A percentile compares a stretch with the other conserved stretches of the same genome.
Conservation (phyloP, 2,329 filamentous ascomycete genomes). For the Cercospora sp. region DNA sequence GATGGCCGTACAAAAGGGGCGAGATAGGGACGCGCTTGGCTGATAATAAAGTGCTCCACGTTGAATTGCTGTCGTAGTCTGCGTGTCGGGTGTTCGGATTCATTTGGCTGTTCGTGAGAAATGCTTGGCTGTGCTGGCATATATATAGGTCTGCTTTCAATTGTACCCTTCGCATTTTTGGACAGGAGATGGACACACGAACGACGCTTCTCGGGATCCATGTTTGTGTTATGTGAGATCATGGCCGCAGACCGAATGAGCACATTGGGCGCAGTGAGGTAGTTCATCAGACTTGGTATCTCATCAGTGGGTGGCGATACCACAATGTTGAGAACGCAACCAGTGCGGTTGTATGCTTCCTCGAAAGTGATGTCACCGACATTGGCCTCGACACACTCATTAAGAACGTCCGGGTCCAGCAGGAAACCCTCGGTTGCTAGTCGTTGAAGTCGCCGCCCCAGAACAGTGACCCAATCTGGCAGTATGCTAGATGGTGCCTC, state of each 20-base stretch:
- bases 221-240: conserved; percentile 72
- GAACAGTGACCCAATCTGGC: conserved; percentile 52
- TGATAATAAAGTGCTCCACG: conserved; percentile 93
- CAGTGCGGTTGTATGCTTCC: conserved; percentile 83
- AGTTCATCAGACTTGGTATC: conserved; percentile 83
- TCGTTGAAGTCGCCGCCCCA: conserved; percentile 65
- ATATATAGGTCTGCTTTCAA: conserved; percentile 69
- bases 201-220: conserved; percentile 61
- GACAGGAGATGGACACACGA: conserved; percentile 61
- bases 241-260: conserved; percentile 79
- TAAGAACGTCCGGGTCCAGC: conserved; percentile 69
- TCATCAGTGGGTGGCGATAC: conserved; percentile 75
- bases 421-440: conserved; percentile 79
- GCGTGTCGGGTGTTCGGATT: conserved; percentile 54
- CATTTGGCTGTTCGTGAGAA: neutral
- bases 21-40: conserved; percentile 85
- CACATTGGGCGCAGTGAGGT: conserved; percentile 90
- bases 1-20: conserved; percentile 64
- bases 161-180: conserved; percentile 71
- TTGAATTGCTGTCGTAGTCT: conserved; percentile 83
- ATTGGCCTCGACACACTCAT: conserved; percentile 80
- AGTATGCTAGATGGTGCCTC: conserved; percentile 60
- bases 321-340: conserved; percentile 87
- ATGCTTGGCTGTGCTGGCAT: conserved; percentile 42
- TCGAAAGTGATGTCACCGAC: conserved; percentile 90